Conservation (phyloP, 2,329 filamentous ascomycete genomes). For the Coniochaeta sp. region DNA sequence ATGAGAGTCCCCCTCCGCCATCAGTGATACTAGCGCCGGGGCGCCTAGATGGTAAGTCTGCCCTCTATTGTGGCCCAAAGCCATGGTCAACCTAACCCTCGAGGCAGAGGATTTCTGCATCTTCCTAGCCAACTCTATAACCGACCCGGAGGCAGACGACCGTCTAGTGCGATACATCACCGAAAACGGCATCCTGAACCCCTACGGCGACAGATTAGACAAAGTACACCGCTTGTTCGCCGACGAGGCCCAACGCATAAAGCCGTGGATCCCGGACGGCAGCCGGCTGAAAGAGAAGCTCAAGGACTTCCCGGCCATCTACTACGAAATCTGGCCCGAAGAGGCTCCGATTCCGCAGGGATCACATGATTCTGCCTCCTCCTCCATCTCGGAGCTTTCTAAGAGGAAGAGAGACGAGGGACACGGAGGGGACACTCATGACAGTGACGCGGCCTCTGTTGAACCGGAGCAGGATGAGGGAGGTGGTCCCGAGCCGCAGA, state of each 20-base stretch:
- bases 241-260: neutral
- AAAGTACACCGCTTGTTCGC: neutral
- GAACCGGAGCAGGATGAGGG: neutral
- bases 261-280: neutral
- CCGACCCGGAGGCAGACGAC: neutral
- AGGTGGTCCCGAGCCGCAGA: neutral
- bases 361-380: neutral
- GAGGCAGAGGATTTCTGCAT: neutral
- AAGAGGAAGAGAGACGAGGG: neutral
- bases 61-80: neutral
- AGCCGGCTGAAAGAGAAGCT: neutral
- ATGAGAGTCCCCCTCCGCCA: neutral
- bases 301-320: neutral
- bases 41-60: neutral
- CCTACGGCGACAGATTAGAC: neutral
- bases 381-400: neutral
- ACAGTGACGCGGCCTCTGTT: neutral
- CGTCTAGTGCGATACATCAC: neutral
- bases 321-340: neutral
- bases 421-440: neutral
- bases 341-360: neutral
- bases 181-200: neutral
- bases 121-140: neutral
- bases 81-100: neutral
- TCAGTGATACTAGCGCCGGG: neutral